A percentile compares a stretch with the other conserved stretches of the same genome.
These are phyloP conservation scores for Croton setiger DNA, from an alignment of 441 rosid genomes.

Conservation along the genomic window DNA sequence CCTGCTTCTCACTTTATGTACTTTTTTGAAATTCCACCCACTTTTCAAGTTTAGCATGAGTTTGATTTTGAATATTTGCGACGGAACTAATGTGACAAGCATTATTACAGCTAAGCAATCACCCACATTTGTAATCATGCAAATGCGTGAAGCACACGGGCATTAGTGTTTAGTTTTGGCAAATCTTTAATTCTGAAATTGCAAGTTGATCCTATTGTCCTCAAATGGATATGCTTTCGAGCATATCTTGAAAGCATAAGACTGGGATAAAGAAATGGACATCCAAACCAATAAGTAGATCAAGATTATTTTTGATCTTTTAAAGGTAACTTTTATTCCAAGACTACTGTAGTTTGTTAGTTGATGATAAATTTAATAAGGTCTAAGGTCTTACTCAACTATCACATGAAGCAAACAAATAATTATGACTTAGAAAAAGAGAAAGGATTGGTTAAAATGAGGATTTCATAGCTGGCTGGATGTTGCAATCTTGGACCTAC, in stretches of 20 bases:
- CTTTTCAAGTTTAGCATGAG: background rate
- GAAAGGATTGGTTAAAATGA: background rate
- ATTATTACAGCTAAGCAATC: background rate
- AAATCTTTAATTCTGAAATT: background rate
- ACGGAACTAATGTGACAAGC: background rate
- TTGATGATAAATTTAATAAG: constrained; percentile 11
- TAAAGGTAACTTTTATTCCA: constrained; percentile 3
- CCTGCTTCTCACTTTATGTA: constrained; percentile 2
- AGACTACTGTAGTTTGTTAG: constrained; percentile 11
- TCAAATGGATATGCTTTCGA: background rate
- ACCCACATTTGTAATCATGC: background rate
- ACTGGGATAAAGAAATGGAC: background rate
- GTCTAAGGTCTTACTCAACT: constrained; percentile 16
- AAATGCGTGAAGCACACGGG: background rate
- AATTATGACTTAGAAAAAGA: background rate
- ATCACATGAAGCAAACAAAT: constrained; percentile 15
- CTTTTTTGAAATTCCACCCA: background rate
- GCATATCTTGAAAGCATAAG: background rate
- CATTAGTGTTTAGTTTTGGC: background rate
- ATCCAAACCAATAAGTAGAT: background rate
- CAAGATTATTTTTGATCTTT: background rate
- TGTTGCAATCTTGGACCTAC: constrained; percentile 12
- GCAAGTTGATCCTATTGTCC: background rate
- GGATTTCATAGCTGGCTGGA: background rate
- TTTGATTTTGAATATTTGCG: background rate